phyloP scores from a whole-genome alignment of 2,329 filamentous ascomycete genomes.

The Onygena corvina region DNA sequence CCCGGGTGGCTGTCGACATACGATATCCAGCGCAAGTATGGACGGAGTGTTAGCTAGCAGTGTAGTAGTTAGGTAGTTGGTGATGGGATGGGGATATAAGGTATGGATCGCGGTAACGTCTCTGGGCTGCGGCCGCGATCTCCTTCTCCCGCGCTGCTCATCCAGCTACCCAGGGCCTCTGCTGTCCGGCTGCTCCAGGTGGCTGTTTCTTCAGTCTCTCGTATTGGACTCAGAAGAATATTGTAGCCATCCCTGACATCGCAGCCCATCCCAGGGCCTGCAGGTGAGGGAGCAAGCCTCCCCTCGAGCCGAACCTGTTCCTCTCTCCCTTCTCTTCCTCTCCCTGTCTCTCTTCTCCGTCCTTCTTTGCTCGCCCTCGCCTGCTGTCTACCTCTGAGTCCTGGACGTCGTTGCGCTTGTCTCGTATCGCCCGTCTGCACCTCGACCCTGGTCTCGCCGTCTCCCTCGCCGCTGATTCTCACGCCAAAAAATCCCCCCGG shows the following conservation, averaged over 20 bases:
- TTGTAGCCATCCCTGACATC: too few relatives aligned
- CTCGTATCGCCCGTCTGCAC: background rate
- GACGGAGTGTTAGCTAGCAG: too few relatives aligned
- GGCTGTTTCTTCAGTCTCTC: too few relatives aligned
- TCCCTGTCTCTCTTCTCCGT: slow-evolving; percentile 52
- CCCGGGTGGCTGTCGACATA: background rate
- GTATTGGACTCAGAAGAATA: too few relatives aligned
- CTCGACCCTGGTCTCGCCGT: background rate
- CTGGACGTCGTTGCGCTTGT: background rate
- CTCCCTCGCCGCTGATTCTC: background rate
- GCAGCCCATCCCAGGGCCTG: background rate
- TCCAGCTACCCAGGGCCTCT: too few relatives aligned
- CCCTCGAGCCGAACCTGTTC: background rate
- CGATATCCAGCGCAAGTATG: too few relatives aligned
- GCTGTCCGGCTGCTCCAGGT: too few relatives aligned
- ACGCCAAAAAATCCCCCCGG: background rate
- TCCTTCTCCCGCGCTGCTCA: too few relatives aligned
- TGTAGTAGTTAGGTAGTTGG: background rate
- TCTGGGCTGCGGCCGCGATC: too few relatives aligned
- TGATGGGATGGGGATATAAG: background rate
- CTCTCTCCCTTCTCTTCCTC: slow-evolving; percentile 32
- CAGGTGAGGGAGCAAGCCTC: background rate
- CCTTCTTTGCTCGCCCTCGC: slow-evolving; percentile 33
- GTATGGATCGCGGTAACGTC: too few relatives aligned
- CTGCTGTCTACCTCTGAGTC: background rate